Percentiles rank a stretch among this genome's conserved stretches.
Conservation (phyloP, 164 flowering plant species). For the Umbilicus rupestris region DNA sequence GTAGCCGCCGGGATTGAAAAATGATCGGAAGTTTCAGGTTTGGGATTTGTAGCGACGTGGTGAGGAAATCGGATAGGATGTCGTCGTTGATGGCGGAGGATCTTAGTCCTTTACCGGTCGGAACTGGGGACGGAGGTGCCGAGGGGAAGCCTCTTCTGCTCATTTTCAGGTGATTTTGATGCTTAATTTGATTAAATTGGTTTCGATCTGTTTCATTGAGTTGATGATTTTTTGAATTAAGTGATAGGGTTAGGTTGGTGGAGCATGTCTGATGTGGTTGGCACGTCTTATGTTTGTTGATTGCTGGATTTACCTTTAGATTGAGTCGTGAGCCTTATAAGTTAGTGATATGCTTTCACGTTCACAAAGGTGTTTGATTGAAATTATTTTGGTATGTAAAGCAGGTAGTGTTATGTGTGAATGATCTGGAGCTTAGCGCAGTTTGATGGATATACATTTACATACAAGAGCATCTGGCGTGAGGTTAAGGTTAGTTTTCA, state of each 20-base stretch:
- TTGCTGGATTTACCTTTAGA: slow-evolving; percentile 15
- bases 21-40: not conserved
- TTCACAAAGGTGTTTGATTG: too few species aligned
- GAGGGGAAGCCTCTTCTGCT: not conserved
- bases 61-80: slow-evolving; percentile 30
- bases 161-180: not conserved
- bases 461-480: too few species aligned
- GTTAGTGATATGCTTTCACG: slow-evolving; percentile 11
- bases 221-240: too few species aligned
- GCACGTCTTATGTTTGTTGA: too few species aligned
- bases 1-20: not conserved
- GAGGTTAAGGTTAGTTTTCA: too few species aligned
- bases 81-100: slow-evolving; percentile 43
- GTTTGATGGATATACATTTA: too few species aligned
- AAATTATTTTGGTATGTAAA: too few species aligned
- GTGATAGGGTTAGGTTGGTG: too few species aligned
- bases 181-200: not conserved
- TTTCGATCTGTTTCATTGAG: too few species aligned
- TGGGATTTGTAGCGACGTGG: not conserved
- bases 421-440: too few species aligned
- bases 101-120: slow-evolving; percentile 45
- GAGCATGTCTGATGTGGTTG: too few species aligned
- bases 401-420: too few species aligned
- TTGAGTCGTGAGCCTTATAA: slow-evolving; percentile 20
- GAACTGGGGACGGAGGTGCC: slow-evolving; percentile 53